These are phyloP conservation scores for Sporisorium reilianum DNA, from an alignment of 1,284 basidiomycete genomes.

Conservation along the genomic window DNA sequence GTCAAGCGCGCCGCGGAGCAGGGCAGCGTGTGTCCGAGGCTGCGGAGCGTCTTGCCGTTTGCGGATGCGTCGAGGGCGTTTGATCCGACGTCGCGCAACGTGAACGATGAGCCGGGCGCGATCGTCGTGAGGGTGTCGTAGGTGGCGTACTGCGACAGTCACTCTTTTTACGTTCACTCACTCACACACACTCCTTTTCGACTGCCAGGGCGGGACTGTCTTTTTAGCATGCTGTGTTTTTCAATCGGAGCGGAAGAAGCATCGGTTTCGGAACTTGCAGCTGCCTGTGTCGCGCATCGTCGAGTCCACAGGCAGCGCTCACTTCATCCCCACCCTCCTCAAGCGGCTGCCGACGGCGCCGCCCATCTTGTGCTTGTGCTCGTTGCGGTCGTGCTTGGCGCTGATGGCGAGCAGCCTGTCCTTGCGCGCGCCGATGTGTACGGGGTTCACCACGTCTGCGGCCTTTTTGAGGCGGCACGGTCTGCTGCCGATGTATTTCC, in stretches of 20 bases:
- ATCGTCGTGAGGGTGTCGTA: slow-evolving; percentile 63
- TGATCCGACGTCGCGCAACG: slow-evolving; percentile 46
- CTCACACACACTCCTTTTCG: neutral
- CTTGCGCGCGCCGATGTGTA: slow-evolving; percentile 65
- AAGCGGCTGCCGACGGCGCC: slow-evolving; percentile 63
- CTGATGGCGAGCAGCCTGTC: slow-evolving; percentile 62
- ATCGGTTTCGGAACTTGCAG: neutral
- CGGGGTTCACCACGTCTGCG: slow-evolving; percentile 55
- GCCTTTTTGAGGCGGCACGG: slow-evolving; percentile 68
- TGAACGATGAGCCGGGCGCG: slow-evolving; percentile 57
- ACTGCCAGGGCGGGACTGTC: neutral
- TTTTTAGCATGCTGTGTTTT: neutral
- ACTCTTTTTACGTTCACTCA: neutral
- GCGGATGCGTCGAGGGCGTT: slow-evolving; percentile 64
- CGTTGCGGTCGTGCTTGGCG: slow-evolving; percentile 55
- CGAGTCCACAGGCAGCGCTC: neutral
- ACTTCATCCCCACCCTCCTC: slow-evolving; percentile 34
- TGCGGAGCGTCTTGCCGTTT: slow-evolving; percentile 64
- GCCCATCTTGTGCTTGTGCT: slow-evolving; percentile 63
- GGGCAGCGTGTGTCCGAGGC: slow-evolving; percentile 64
- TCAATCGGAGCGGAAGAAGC: neutral
- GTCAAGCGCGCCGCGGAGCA: slow-evolving; percentile 60
- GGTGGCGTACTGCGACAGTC: neutral
- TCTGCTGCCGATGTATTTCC: slow-evolving; percentile 72
- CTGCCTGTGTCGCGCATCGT: neutral